Conservation (phyloP, 2,329 filamentous ascomycete genomes). For the Talaromyces sp. region DNA sequence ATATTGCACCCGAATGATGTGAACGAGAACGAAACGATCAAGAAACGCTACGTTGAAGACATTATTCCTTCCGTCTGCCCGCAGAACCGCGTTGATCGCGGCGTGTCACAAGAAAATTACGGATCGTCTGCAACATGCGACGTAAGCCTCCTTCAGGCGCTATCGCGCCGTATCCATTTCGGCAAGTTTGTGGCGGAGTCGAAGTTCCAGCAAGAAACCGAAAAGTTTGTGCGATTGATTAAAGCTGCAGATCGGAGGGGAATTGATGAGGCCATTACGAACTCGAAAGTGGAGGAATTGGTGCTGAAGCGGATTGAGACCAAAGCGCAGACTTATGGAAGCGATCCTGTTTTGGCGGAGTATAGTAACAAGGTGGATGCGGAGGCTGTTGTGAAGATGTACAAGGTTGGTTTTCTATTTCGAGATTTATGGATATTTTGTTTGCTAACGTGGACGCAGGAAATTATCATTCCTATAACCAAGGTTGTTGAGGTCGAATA, state of each 20-base stretch:
- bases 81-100: slow-evolving; percentile 72
- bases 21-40: slow-evolving; percentile 85
- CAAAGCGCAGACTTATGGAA: slow-evolving; percentile 93
- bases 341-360: slow-evolving; percentile 68
- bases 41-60: slow-evolving; percentile 75
- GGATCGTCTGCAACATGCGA: slow-evolving; percentile 89
- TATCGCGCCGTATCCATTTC: slow-evolving; percentile 91
- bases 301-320: slow-evolving; percentile 81
- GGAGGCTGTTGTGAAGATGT: slow-evolving; percentile 87
- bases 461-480: slow-evolving; percentile 92
- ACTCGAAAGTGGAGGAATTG: slow-evolving; percentile 83
- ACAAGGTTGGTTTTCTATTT: slow-evolving; percentile 54
- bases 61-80: slow-evolving; percentile 82
- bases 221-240: slow-evolving; percentile 79
- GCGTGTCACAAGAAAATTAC: slow-evolving; percentile 90
- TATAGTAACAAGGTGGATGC: slow-evolving; percentile 74
- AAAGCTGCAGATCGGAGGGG: slow-evolving; percentile 73
- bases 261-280: slow-evolving; percentile 87
- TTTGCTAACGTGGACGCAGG: slow-evolving; percentile 33
- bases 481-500: slow-evolving; percentile 99
- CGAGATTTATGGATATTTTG: neutral
- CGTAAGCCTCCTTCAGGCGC: slow-evolving; percentile 82
- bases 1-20: slow-evolving; percentile 87
- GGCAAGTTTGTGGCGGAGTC: slow-evolving; percentile 97
- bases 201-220: slow-evolving; percentile 83